Evolutionary conservation across 108 stramenopile species (phyloP).

Genomic region (Aureococcus anophagefferens): DNA sequence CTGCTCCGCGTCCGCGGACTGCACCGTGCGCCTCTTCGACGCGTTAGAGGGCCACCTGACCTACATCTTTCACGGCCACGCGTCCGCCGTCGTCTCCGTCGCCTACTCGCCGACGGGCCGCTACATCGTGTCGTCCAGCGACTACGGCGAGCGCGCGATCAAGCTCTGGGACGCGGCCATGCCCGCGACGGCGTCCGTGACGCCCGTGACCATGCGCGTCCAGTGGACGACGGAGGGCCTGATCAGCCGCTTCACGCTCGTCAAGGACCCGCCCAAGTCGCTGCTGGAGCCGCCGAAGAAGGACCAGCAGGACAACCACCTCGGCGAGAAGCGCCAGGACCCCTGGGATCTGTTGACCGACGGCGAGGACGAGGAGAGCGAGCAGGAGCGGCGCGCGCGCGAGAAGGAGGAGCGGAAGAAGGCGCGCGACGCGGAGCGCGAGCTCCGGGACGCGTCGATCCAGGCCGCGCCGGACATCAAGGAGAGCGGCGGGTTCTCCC

Average conservation of each 20-base stretch:
- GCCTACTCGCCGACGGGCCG: conserved; percentile 1
- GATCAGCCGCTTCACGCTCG: background rate
- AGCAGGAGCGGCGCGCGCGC: background rate
- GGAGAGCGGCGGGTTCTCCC: background rate
- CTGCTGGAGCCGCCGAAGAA: background rate
- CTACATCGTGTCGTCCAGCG: background rate
- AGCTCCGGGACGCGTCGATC: background rate
- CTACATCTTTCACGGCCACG: conserved; percentile 5
- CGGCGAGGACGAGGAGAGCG: conserved; percentile 1
- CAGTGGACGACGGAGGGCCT: background rate
- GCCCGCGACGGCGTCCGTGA: background rate
- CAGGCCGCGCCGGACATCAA: background rate
- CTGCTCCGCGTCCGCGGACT: conserved; percentile 3
- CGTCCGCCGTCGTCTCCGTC: conserved; percentile 1
- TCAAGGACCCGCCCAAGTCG: background rate
- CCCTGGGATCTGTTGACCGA: background rate
- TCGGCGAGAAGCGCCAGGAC: too few species aligned
- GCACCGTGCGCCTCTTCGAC: conserved; percentile 7
- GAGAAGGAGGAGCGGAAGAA: background rate
- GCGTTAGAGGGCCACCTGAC: conserved; percentile 13
- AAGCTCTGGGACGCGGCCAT: background rate
- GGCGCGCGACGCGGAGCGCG: background rate
- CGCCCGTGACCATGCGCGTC: background rate
- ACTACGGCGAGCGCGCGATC: conserved; percentile 8
- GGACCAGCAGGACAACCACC: too few species aligned